Evolutionary conservation across 176 grass and related monocot genomes (phyloP).

Genomic region (Puya raimondii): DNA sequence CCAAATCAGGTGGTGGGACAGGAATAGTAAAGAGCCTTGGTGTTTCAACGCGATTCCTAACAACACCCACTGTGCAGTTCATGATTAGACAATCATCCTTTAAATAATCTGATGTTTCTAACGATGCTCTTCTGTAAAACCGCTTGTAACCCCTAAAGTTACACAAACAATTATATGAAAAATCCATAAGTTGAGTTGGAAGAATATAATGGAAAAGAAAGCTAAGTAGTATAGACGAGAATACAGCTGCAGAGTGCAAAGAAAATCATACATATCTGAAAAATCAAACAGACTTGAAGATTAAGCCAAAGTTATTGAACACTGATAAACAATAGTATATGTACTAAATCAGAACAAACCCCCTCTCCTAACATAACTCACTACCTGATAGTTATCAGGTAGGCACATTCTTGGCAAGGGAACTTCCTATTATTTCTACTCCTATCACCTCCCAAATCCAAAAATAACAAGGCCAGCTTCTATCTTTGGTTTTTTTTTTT

Average conservation of each 20-base stretch:
- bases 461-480: too few species aligned
- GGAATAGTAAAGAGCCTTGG: slow-evolving; percentile 44
- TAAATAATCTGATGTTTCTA: slow-evolving; percentile 66
- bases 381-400: too few species aligned
- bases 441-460: too few species aligned
- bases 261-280: not conserved
- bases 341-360: too few species aligned
- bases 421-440: too few species aligned
- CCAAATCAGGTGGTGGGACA: slow-evolving; percentile 55
- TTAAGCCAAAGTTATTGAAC: not conserved
- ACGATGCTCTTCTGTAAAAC: slow-evolving; percentile 64
- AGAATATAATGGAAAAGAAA: not conserved
- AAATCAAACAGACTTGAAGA: not conserved
- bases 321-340: not conserved
- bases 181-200: not conserved
- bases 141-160: slow-evolving; percentile 77
- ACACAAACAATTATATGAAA: not conserved
- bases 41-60: slow-evolving; percentile 64
- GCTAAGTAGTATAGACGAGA: slow-evolving; percentile 5
- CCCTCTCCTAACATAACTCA: too few species aligned
- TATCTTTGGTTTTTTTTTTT: too few species aligned
- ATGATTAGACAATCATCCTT: slow-evolving; percentile 63
- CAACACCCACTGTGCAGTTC: slow-evolving; percentile 82
- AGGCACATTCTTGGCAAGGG: too few species aligned
- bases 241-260: not conserved